Conservation (phyloP, 2,329 filamentous ascomycete species). For the Fusarium udum region DNA sequence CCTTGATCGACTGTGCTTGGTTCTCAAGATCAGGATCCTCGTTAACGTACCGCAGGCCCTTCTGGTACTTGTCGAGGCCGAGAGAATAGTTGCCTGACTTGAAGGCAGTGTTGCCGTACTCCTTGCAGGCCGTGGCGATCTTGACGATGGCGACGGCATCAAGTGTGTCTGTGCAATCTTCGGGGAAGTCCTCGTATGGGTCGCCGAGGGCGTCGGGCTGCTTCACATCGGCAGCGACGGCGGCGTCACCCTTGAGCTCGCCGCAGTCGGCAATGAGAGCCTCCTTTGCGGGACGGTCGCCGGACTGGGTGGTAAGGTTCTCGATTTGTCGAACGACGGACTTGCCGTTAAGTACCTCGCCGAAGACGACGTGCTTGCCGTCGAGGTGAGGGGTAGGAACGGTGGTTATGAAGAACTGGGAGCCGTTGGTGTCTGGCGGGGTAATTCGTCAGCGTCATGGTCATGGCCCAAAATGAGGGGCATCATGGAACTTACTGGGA, state of each 20-base stretch:
- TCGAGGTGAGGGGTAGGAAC: conserved; percentile 95
- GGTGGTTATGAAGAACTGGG: conserved; percentile 98
- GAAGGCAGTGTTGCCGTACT: conserved; percentile 91
- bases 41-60: conserved; percentile 88
- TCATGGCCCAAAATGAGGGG: background rate
- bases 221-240: conserved; percentile 73
- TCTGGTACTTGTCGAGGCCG: conserved; percentile 92
- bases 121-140: conserved; percentile 87
- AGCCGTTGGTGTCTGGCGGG: conserved; percentile 83
- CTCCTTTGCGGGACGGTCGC: conserved; percentile 81
- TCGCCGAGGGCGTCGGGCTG: conserved; percentile 84
- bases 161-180: conserved; percentile 75
- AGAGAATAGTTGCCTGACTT: conserved; percentile 76
- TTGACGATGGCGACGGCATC: conserved; percentile 75
- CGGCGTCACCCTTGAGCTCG: conserved; percentile 78
- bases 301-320: conserved; percentile 76
- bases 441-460: conserved; percentile 22
- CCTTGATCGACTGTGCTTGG: conserved; percentile 73
- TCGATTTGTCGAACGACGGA: conserved; percentile 90
- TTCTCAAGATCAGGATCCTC: conserved; percentile 81
- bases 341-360: conserved; percentile 92
- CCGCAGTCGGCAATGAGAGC: conserved; percentile 85
- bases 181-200: conserved; percentile 93
- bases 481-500: conserved; percentile 67
- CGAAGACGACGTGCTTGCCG: conserved; percentile 97